These are phyloP conservation scores for Jatropha curcas DNA, from an alignment of 345 rosid genomes.

Conservation along the genomic window DNA sequence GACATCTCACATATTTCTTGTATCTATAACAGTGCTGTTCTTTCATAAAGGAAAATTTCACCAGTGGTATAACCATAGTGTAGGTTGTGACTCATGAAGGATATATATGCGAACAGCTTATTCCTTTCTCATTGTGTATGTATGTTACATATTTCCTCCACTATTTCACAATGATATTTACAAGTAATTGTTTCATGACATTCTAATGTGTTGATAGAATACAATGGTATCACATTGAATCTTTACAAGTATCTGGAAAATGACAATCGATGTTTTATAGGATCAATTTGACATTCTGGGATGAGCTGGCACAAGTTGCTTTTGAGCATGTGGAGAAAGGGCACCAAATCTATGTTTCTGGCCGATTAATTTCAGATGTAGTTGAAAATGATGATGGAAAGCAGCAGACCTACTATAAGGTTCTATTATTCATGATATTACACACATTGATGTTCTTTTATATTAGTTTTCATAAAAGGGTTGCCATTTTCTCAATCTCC, in stretches of 20 bases:
- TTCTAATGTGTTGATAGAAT: neutral
- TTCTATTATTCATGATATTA: constrained; percentile 16
- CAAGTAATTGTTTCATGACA: neutral
- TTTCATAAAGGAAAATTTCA: neutral
- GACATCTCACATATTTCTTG: too few species aligned
- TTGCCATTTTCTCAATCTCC: constrained; percentile 6
- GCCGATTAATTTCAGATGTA: constrained; percentile 53
- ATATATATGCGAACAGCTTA: too few species aligned
- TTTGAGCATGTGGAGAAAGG: constrained; percentile 56
- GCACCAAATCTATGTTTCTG: constrained; percentile 58
- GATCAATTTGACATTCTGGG: constrained; percentile 70
- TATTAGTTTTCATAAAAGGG: neutral
- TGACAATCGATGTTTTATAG: constrained; percentile 28
- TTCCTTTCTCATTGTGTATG: neutral
- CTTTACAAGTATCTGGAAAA: neutral
- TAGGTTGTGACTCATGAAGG: too few species aligned
- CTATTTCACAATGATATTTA: neutral
- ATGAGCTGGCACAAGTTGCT: constrained; percentile 57
- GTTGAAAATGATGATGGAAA: constrained; percentile 57
- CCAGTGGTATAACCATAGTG: neutral
- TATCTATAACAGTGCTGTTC: too few species aligned
- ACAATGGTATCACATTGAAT: neutral
- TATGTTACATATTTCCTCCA: neutral
- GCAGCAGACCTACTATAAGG: constrained; percentile 61
- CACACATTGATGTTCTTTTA: neutral